Evolutionary conservation across 768 basidiomycete species (phyloP).

Genomic region (Lactarius vividus): DNA sequence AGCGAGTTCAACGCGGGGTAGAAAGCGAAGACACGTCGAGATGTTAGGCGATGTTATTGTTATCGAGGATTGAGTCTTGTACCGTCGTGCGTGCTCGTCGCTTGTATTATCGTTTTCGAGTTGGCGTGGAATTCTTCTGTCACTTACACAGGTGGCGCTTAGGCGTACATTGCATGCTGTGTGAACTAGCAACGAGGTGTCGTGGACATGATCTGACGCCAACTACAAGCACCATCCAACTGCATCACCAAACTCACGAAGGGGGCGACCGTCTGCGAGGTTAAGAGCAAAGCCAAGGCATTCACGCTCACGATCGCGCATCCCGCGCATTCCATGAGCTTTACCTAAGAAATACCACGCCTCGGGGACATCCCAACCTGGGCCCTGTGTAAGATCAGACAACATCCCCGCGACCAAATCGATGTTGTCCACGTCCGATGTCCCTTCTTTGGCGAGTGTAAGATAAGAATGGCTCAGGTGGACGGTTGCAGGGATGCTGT

Average conservation of each 20-base stretch:
- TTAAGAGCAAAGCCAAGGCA: conserved; percentile 68
- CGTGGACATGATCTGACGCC: not conserved
- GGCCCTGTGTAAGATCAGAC: conserved; percentile 68
- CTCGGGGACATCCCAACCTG: conserved; percentile 89
- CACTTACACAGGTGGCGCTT: conserved; percentile 3
- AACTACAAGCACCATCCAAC: conserved; percentile 62
- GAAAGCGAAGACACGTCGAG: conserved; percentile 26
- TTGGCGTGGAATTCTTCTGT: not conserved
- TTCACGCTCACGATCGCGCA: conserved; percentile 69
- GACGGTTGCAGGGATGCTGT: conserved; percentile 73
- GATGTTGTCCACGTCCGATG: conserved; percentile 44
- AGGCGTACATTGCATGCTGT: not conserved
- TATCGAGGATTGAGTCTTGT: conserved; percentile 26
- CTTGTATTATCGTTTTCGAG: not conserved
- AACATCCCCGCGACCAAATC: conserved; percentile 85
- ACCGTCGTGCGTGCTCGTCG: conserved; percentile 9
- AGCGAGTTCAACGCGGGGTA: conserved; percentile 16
- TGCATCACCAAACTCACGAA: conserved; percentile 61
- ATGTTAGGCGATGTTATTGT: conserved; percentile 25
- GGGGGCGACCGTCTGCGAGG: conserved; percentile 56
- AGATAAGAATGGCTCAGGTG: conserved; percentile 80
- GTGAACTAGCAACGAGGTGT: not conserved
- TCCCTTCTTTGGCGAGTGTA: conserved; percentile 33
- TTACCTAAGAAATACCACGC: conserved; percentile 93
- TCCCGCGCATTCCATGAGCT: conserved; percentile 71